These are phyloP conservation scores for Cucurbita pepo DNA, from an alignment of 306 rosid genomes.

Conservation along the genomic window DNA sequence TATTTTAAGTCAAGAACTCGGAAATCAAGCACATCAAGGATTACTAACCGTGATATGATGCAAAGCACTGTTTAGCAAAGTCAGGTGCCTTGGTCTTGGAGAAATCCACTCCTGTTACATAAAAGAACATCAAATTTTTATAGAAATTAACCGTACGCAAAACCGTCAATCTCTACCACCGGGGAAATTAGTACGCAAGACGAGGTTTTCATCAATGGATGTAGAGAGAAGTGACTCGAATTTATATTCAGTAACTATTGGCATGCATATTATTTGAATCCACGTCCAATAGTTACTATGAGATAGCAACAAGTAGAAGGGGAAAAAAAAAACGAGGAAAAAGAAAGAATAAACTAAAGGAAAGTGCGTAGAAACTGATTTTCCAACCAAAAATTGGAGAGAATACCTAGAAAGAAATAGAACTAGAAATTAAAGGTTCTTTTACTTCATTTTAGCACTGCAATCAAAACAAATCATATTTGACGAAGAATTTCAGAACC, in stretches of 20 bases:
- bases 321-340: not conserved
- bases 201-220: no score
- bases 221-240: no score
- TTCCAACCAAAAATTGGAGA: not conserved
- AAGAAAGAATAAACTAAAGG: not conserved
- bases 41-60: slow-evolving; percentile 43
- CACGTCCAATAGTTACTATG: no score
- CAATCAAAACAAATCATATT: not conserved
- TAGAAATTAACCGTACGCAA: not conserved
- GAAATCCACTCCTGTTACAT: slow-evolving; percentile 50
- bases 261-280: no score
- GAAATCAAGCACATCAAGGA: slow-evolving; percentile 10
- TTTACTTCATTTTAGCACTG: not conserved
- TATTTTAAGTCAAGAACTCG: not conserved
- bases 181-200: not conserved
- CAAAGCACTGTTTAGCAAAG: slow-evolving; percentile 54
- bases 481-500: not conserved
- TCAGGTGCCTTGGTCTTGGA: slow-evolving; percentile 56
- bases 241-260: no score
- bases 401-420: not conserved
- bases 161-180: not conserved
- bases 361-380: not conserved
- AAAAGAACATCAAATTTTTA: not conserved
- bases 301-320: no score
- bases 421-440: not conserved